phyloP scores from a whole-genome alignment of 495 filamentous ascomycete species.

The Aspergillus biplanus region DNA sequence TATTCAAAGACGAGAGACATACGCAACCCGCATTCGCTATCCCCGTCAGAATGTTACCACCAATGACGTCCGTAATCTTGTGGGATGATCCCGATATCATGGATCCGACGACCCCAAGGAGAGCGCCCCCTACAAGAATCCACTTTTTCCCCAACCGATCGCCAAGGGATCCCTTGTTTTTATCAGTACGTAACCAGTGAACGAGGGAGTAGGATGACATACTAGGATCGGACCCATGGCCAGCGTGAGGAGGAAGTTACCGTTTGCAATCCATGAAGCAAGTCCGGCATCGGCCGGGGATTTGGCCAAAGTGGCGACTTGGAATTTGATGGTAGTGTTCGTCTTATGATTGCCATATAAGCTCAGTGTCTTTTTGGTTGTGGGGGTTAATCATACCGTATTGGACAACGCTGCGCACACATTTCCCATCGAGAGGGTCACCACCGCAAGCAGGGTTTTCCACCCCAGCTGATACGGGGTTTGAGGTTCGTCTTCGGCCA shows the following conservation, averaged over 20 bases:
- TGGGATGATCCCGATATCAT: not conserved
- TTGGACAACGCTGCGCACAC: not conserved
- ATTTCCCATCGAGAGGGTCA: conserved; percentile 1
- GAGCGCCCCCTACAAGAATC: not conserved
- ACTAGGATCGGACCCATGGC: not conserved
- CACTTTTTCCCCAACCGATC: conserved; percentile 1
- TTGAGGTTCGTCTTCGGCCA: not conserved
- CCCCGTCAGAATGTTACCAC: not conserved
- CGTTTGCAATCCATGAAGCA: conserved; percentile 1
- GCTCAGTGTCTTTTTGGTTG: too few relatives aligned
- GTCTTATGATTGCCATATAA: too few relatives aligned
- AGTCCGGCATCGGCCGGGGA: not conserved
- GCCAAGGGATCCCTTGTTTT: not conserved
- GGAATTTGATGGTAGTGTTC: conserved; percentile 4
- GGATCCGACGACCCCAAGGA: conserved; percentile 1
- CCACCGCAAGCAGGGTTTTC: not conserved
- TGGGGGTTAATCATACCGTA: too few relatives aligned
- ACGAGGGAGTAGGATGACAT: not conserved
- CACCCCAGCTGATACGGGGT: conserved; percentile 3
- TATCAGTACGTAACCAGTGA: not conserved
- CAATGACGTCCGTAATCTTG: not conserved
- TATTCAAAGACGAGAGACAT: not conserved
- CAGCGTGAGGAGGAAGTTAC: conserved; percentile 1
- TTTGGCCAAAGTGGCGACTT: not conserved
- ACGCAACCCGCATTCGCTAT: conserved; percentile 1